These are phyloP conservation scores for Kodamaea sp. DNA, from an alignment of 1,139 yeast genomes.

Conservation along the genomic window DNA sequence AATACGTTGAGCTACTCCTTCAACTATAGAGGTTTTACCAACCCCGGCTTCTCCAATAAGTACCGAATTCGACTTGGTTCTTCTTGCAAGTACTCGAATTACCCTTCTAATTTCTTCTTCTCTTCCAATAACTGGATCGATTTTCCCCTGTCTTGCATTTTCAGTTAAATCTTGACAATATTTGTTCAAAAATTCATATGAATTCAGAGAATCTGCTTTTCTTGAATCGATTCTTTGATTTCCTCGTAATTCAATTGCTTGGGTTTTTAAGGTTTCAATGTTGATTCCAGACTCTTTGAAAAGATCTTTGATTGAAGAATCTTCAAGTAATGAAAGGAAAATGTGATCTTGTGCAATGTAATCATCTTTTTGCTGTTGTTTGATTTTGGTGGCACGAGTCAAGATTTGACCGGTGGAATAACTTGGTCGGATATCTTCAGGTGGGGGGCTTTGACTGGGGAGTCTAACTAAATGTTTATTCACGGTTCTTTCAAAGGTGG, in stretches of 20 bases:
- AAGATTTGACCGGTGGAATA: slow-evolving; percentile 69
- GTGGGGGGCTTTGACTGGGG: slow-evolving; percentile 88
- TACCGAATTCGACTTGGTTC: slow-evolving; percentile 95
- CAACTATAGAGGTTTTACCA: slow-evolving; percentile 96
- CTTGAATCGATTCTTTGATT: slow-evolving; percentile 89
- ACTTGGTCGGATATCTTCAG: slow-evolving; percentile 66
- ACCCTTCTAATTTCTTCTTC: slow-evolving; percentile 97
- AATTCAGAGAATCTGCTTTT: slow-evolving; percentile 85
- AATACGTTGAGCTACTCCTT: slow-evolving; percentile 97
- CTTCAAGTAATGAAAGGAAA: slow-evolving; percentile 79
- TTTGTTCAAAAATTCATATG: slow-evolving; percentile 79
- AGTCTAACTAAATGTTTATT: slow-evolving; percentile 77
- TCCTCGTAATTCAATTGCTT: slow-evolving; percentile 84
- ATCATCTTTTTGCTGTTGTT: slow-evolving; percentile 83
- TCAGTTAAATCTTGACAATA: slow-evolving; percentile 93
- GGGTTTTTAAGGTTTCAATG: slow-evolving; percentile 69
- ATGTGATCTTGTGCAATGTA: slow-evolving; percentile 94
- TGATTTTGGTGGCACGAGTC: slow-evolving; percentile 67
- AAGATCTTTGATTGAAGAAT: slow-evolving; percentile 63
- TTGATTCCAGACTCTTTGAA: slow-evolving; percentile 73
- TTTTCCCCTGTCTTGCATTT: slow-evolving; percentile 87
- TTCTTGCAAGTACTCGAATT: slow-evolving; percentile 87
- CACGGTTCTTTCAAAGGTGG: slow-evolving; percentile 70
- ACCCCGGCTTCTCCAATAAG: slow-evolving; percentile 99
- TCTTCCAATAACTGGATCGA: slow-evolving; percentile 98